These are phyloP conservation scores for Sugiyamaella smithiae DNA, from an alignment of 805 yeast species.

Conservation along the genomic window DNA sequence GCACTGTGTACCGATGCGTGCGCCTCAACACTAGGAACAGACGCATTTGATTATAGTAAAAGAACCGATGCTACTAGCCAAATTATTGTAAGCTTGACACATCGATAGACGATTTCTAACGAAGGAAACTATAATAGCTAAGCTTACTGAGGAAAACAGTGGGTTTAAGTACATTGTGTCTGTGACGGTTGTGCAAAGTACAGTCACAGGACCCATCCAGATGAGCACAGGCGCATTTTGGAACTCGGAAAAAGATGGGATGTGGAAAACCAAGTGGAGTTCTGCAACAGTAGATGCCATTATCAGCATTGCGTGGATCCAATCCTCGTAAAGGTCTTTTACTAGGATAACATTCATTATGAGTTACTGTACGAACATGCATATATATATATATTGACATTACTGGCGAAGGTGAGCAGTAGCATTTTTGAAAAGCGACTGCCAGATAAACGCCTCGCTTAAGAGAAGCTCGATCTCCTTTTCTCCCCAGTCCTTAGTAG, in stretches of 20 bases:
- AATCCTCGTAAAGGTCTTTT: constrained; percentile 12
- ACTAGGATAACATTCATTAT: too few relatives aligned
- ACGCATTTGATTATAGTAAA: not conserved
- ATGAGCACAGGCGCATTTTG: constrained; percentile 25
- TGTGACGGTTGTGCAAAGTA: constrained; percentile 20
- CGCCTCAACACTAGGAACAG: not conserved
- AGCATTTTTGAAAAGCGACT: constrained; percentile 84
- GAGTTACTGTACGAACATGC: too few relatives aligned
- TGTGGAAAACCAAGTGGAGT: constrained; percentile 26
- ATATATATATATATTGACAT: too few relatives aligned
- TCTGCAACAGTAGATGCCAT: constrained; percentile 22
- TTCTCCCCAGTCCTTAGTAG: constrained; percentile 81
- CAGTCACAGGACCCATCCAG: constrained; percentile 23
- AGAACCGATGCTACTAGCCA: not conserved
- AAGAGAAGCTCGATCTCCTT: constrained; percentile 86
- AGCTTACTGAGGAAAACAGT: not conserved
- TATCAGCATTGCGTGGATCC: constrained; percentile 27
- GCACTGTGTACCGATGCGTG: not conserved
- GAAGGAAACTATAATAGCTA: not conserved
- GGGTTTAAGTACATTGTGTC: constrained; percentile 24
- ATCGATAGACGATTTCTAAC: not conserved
- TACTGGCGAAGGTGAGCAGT: constrained; percentile 71
- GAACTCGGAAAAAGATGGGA: constrained; percentile 28
- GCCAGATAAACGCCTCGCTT: constrained; percentile 98
- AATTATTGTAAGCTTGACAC: not conserved